Evolutionary conservation across 139 green algal genomes (phyloP).

Genomic region (Chlorella ohadii): DNA sequence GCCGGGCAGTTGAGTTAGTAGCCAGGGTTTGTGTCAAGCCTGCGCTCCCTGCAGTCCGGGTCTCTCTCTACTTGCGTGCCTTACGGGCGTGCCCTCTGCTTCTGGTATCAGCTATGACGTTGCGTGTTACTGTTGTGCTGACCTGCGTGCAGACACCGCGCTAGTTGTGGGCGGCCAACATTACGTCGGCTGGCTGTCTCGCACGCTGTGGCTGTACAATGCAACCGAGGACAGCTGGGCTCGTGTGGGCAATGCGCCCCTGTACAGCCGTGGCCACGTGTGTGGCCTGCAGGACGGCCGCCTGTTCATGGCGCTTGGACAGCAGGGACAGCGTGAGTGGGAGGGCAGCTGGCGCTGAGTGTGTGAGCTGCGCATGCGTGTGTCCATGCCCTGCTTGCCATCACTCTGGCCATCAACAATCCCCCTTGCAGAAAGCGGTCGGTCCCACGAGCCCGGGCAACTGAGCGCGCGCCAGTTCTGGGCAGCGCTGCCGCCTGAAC

Average conservation of each 20-base stretch:
- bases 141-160: too few relatives aligned
- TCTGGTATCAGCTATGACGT: too few relatives aligned
- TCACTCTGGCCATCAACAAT: too few relatives aligned
- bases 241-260: neutral
- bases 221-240: neutral
- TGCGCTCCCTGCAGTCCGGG: too few relatives aligned
- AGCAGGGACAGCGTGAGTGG: neutral
- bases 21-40: too few relatives aligned
- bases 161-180: neutral
- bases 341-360: neutral
- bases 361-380: neutral
- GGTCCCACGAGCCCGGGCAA: neutral
- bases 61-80: too few relatives aligned
- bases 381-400: neutral
- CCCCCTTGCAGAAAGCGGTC: neutral
- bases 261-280: neutral
- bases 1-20: too few relatives aligned
- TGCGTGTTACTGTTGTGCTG: too few relatives aligned
- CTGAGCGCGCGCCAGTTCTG: neutral
- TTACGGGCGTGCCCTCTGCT: too few relatives aligned
- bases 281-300: neutral
- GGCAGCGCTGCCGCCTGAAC: neutral
- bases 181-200: neutral
- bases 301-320: neutral
- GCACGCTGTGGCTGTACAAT: neutral